phyloP scores from a whole-genome alignment of 371 early-diverging fungal species.

The Mucor plumbeus region DNA sequence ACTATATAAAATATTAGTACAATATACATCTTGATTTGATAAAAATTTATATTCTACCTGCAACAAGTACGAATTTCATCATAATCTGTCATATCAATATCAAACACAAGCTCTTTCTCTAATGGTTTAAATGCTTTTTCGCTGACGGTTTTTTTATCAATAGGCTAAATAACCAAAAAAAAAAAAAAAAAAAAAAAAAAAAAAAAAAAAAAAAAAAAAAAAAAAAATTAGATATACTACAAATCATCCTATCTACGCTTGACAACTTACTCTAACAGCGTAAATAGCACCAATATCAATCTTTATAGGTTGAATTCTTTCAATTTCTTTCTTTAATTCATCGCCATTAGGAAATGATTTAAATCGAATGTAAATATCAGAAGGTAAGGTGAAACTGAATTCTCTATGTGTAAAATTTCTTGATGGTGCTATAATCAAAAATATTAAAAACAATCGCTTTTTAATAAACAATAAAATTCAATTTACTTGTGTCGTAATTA shows the following conservation, averaged over 20 bases:
- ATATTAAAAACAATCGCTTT: not conserved
- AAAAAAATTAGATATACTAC: too few relatives aligned
- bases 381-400: conserved; percentile 87
- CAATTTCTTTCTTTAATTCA: conserved; percentile 80
- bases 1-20: conserved; percentile 32
- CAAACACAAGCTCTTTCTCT: conserved; percentile 97
- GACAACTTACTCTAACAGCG: conserved; percentile 62
- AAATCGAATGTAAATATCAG: conserved; percentile 89
- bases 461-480: not conserved
- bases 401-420: conserved; percentile 86
- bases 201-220: too few relatives aligned
- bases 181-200: too few relatives aligned
- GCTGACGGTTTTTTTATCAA: conserved; percentile 75
- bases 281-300: conserved; percentile 99
- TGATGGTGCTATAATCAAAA: conserved; percentile 35
- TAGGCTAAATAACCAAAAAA: conserved; percentile 62
- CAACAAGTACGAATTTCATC: conserved; percentile 97
- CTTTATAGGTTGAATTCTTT: conserved; percentile 80
- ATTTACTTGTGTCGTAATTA: conserved; percentile 73
- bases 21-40: not conserved
- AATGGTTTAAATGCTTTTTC: conserved; percentile 78
- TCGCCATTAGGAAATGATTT: conserved; percentile 77
- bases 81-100: conserved; percentile 99
- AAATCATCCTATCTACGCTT: too few relatives aligned
- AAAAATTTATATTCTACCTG: conserved; percentile 48